Base-by-base conservation (phyloP, 2,329 filamentous ascomycete genomes). In the Xenosphaeropsis pyriputrescens region DNA sequence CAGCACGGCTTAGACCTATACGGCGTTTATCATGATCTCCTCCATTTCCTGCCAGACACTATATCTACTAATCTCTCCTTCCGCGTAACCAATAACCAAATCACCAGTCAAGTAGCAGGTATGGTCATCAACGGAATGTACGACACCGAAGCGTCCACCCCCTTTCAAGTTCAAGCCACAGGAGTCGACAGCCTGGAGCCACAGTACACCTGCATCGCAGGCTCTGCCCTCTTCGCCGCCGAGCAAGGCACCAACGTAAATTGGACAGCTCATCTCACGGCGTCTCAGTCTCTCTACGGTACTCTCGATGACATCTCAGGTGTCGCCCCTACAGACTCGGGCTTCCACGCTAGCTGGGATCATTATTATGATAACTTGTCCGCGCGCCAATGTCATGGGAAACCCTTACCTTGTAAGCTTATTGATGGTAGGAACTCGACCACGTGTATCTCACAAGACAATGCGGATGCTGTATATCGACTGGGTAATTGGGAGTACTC, bases 321-420 rank as follows among this genome's bases (percentile, higher is more conserved):
- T 19, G 70, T 91, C 1, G 52, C 67, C 0, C 43, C 63, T 0
- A 57, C 56, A 26, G 68, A 76, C 42, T 50, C 53, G 0, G 77
- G 65, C 3, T 91, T 84, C 63, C 82, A 89, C 50, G 65, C 58
- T 31, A 77, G 69, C 38, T 78, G 81, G 48, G 85, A 91, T 51
- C 84, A 86, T 56, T 91, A 91, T 60, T 91, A 78, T 49, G 85
- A 91, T 54, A 91, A 86, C 50, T 67, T 91, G 1, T 85, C 81
- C 0, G 78, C 83, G 0, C 69, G 83, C 0, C 78, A 85, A 52
- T 91, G 84, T 54, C 83, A 91, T 51, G 61, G 57, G 14, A 83
- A 80, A 49, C 71, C 80, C 0, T 61, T 88, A 0, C 84, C 83
- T 0, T 89, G 83, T 59, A 72, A 69, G 43, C 55, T 68, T 6